These are phyloP conservation scores for Heteromeles arbutifolia DNA, from an alignment of 306 rosid genomes.

Conservation along the genomic window DNA sequence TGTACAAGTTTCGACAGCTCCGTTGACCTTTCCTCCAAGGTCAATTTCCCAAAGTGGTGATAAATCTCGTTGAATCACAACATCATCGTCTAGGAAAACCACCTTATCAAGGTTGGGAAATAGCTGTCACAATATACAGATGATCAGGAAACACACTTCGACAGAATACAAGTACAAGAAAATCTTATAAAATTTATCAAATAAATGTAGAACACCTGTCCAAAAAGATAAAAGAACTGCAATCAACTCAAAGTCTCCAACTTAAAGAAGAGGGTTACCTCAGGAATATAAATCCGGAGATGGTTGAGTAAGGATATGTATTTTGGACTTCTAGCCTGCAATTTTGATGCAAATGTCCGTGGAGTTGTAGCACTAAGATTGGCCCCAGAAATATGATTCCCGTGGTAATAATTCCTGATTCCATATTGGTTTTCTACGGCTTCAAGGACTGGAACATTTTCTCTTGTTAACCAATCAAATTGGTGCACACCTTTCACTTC, in stretches of 20 bases:
- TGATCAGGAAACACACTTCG: conserved; percentile 11
- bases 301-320: conserved; percentile 96
- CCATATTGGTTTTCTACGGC: conserved; percentile 90
- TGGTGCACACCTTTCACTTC: conserved; percentile 97
- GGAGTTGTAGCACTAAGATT: conserved; percentile 73
- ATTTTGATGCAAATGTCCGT: conserved; percentile 62
- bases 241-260: not conserved
- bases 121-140: conserved; percentile 51
- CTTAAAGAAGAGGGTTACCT: conserved; percentile 45
- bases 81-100: conserved; percentile 86
- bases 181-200: not conserved
- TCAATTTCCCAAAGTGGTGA: conserved; percentile 91
- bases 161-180: not conserved
- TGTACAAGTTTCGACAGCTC: conserved; percentile 97
- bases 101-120: conserved; percentile 93
- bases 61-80: conserved; percentile 84
- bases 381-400: conserved; percentile 64
- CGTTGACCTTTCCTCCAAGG: conserved; percentile 84
- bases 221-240: not conserved
- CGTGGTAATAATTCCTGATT: conserved; percentile 88
- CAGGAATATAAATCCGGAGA: conserved; percentile 92
- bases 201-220: not conserved
- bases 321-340: conserved; percentile 98
- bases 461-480: conserved; percentile 98
- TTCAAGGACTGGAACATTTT: conserved; percentile 97